Evolutionary conservation across 2,329 filamentous ascomycete species (phyloP).

Genomic region (Cercospora zeina): DNA sequence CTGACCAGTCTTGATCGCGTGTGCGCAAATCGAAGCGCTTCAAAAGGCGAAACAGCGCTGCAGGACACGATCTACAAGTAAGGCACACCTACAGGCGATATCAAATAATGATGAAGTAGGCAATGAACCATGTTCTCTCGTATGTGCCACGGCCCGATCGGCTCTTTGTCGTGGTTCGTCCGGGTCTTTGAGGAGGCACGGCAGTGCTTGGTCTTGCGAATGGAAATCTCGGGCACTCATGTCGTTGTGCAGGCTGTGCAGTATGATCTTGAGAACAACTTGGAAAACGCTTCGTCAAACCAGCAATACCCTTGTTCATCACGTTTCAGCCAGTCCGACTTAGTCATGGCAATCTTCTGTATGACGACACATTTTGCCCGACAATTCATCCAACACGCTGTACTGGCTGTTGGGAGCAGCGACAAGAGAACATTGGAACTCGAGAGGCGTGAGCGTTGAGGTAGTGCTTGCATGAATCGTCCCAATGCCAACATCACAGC

Average conservation of each 20-base stretch:
- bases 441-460: neutral
- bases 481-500: neutral
- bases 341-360: conserved; percentile 3
- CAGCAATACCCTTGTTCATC: conserved; percentile 5
- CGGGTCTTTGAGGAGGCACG: neutral
- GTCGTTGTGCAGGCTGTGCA: neutral
- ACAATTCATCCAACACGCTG: neutral
- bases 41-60: neutral
- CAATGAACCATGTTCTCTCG: neutral
- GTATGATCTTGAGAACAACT: neutral
- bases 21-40: neutral
- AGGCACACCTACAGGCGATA: neutral
- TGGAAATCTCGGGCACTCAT: neutral
- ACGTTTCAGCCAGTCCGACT: conserved; percentile 8
- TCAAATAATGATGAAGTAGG: neutral
- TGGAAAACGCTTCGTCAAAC: conserved; percentile 2
- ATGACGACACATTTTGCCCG: neutral
- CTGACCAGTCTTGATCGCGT: neutral
- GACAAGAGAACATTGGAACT: neutral
- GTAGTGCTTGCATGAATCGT: neutral
- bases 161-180: neutral
- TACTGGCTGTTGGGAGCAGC: neutral
- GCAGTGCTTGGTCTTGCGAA: neutral
- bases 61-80: neutral
- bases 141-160: neutral